Conservation (phyloP, 306 rosid species). For the Prunus campanulata region DNA sequence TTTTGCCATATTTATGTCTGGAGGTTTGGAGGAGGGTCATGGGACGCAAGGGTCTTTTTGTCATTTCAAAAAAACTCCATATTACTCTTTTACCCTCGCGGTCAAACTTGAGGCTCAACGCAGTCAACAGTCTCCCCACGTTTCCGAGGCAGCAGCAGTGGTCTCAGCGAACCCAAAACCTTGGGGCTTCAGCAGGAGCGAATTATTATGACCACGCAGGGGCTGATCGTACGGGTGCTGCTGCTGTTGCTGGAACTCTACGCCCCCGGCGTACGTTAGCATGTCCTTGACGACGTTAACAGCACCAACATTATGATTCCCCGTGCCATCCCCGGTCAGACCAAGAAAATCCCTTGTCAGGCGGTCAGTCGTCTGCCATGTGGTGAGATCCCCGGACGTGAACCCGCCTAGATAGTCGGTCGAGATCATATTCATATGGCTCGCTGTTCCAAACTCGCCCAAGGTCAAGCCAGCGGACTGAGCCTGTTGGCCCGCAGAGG, state of each 20-base stretch:
- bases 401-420: constrained; percentile 37
- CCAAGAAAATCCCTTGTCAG: constrained; percentile 92
- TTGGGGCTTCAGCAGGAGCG: constrained; percentile 44
- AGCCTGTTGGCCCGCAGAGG: constrained; percentile 28
- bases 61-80: not conserved
- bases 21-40: not conserved
- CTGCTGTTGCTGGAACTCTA: constrained; percentile 31
- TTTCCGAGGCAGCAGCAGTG: constrained; percentile 44
- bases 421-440: constrained; percentile 12
- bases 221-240: constrained; percentile 7
- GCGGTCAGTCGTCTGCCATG: constrained; percentile 52
- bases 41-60: not conserved
- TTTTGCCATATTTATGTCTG: too few species aligned
- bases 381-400: constrained; percentile 22
- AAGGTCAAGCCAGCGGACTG: constrained; percentile 31
- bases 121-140: constrained; percentile 50
- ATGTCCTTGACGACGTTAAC: constrained; percentile 47
- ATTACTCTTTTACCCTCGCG: constrained; percentile 8
- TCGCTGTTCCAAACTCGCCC: constrained; percentile 42
- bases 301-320: not conserved
- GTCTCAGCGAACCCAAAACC: constrained; percentile 60
- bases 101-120: not conserved
- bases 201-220: constrained; percentile 24
- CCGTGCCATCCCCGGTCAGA: constrained; percentile 40
- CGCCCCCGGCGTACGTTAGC: constrained; percentile 57